phyloP scores from a whole-genome alignment of 768 basidiomycete genomes.

The Mycena floridula region DNA sequence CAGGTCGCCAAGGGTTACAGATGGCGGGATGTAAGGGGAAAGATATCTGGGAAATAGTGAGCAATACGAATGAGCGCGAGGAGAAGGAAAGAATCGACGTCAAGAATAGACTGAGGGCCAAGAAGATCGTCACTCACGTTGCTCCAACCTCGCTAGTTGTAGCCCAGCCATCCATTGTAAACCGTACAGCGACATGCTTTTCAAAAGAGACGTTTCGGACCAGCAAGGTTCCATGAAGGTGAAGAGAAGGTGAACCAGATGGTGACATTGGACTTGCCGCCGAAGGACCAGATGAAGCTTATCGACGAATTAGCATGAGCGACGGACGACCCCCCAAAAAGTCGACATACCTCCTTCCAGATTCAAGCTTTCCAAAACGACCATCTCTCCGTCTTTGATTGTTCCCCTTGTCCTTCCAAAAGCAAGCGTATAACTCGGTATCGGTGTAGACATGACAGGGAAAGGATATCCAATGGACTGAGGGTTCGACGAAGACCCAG shows the following conservation, averaged over 20 bases:
- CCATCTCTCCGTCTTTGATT: neutral
- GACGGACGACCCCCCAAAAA: slow-evolving; percentile 25
- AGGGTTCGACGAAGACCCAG: too few relatives aligned
- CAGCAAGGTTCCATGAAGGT: slow-evolving; percentile 69
- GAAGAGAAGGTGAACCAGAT: slow-evolving; percentile 18
- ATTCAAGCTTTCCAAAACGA: slow-evolving; percentile 16
- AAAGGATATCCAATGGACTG: slow-evolving; percentile 20
- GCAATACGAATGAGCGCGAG: too few relatives aligned
- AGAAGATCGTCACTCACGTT: too few relatives aligned
- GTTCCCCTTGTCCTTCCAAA: too few relatives aligned
- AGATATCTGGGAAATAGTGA: too few relatives aligned
- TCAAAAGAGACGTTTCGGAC: slow-evolving; percentile 84
- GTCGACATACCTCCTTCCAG: slow-evolving; percentile 19
- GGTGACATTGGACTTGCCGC: neutral
- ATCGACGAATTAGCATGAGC: slow-evolving; percentile 6
- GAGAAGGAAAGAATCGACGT: slow-evolving; percentile 39
- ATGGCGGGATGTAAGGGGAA: slow-evolving; percentile 25
- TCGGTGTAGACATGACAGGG: slow-evolving; percentile 13
- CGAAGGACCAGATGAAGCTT: neutral
- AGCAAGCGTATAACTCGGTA: slow-evolving; percentile 4
- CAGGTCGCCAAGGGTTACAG: slow-evolving; percentile 29
- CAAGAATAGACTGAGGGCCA: too few relatives aligned
- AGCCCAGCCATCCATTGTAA: slow-evolving; percentile 92
- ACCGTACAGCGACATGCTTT: slow-evolving; percentile 80
- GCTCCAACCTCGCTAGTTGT: slow-evolving; percentile 82